Evolutionary conservation across 306 rosid genomes (phyloP).

Genomic region (Vigna radiata): DNA sequence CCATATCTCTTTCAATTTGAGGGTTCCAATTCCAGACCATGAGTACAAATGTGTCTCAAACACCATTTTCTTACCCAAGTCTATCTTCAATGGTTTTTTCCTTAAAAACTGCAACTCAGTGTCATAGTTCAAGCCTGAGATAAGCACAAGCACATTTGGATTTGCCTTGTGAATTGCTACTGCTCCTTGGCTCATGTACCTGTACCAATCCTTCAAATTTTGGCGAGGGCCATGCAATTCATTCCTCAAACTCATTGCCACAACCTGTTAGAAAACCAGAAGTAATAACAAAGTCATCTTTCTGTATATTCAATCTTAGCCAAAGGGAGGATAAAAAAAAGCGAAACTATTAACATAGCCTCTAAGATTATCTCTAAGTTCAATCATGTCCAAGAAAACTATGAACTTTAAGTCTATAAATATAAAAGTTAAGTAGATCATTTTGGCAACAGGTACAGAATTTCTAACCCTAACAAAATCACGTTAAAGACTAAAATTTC

Average conservation of each 20-base stretch:
- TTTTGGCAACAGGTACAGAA: too few species aligned
- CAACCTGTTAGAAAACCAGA: slow-evolving; percentile 44
- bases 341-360: too few species aligned
- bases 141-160: slow-evolving; percentile 52
- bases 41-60: slow-evolving; percentile 65
- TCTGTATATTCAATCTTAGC: too few species aligned
- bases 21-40: slow-evolving; percentile 59
- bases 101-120: slow-evolving; percentile 57
- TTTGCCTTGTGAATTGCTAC: slow-evolving; percentile 49
- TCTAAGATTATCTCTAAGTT: too few species aligned
- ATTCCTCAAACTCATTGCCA: slow-evolving; percentile 66
- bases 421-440: too few species aligned
- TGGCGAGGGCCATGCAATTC: slow-evolving; percentile 64
- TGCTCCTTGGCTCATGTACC: slow-evolving; percentile 52
- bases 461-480: too few species aligned
- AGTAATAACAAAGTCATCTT: slow-evolving; percentile 3
- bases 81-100: slow-evolving; percentile 40
- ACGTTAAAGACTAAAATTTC: too few species aligned
- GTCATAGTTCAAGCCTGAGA: slow-evolving; percentile 63
- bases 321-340: too few species aligned
- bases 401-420: too few species aligned
- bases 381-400: too few species aligned
- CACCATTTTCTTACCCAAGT: slow-evolving; percentile 51
- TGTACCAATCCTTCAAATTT: slow-evolving; percentile 52
- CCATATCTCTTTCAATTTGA: slow-evolving; percentile 52